A percentile compares a stretch with the other conserved stretches of the same genome.
Conservation (phyloP, 1,139 yeast species). For the Suhomyces choctaworum region DNA sequence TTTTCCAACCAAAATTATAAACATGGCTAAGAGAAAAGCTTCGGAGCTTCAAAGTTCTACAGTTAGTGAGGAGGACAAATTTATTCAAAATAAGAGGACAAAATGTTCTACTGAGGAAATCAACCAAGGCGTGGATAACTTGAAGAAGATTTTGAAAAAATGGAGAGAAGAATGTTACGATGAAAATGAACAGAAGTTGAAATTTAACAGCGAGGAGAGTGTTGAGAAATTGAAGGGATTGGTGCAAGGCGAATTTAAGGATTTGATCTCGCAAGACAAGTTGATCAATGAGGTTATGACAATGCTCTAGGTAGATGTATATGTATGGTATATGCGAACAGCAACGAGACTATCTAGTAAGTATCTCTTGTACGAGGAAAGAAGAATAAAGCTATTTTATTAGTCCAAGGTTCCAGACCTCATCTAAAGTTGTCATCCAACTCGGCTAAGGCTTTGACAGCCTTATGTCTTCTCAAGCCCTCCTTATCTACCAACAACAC, state of each 20-base stretch:
- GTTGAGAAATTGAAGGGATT: constrained; percentile 39
- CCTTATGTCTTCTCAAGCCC: constrained; percentile 30
- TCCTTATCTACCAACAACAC: constrained; percentile 31
- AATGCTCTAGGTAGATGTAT: constrained; percentile 23
- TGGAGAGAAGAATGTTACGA: constrained; percentile 60
- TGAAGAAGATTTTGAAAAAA: constrained; percentile 55
- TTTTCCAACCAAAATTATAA: constrained; percentile 83
- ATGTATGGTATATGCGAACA: background rate
- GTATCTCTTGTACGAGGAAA: background rate
- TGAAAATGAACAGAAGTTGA: constrained; percentile 32
- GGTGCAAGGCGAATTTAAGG: constrained; percentile 26
- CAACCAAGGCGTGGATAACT: constrained; percentile 52
- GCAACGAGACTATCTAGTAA: background rate
- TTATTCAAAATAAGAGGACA: constrained; percentile 46
- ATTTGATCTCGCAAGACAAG: constrained; percentile 30
- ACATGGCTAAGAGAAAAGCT: constrained; percentile 95
- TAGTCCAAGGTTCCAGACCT: background rate
- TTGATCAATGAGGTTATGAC: constrained; percentile 45
- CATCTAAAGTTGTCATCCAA: constrained; percentile 7
- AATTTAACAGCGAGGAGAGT: constrained; percentile 34
- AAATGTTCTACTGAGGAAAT: constrained; percentile 58
- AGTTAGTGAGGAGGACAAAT: constrained; percentile 39
- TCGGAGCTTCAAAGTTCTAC: constrained; percentile 75
- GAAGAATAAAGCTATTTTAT: background rate
- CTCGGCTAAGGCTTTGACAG: constrained; percentile 23